Conservation (phyloP, 2,329 filamentous ascomycete genomes). For the Exophiala sp. region DNA sequence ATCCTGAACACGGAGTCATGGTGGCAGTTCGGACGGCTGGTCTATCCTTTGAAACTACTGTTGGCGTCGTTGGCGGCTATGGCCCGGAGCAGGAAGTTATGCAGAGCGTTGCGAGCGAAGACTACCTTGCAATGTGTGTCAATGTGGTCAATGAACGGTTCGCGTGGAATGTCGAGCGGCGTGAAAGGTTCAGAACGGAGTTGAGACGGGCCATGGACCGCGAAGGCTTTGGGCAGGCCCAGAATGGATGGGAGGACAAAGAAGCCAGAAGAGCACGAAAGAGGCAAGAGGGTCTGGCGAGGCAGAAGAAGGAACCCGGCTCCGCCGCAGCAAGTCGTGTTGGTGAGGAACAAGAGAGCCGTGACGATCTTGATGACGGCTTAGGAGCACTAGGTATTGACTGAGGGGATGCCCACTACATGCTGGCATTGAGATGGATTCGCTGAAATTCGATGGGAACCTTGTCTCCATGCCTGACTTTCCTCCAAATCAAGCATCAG, state of each 20-base stretch:
- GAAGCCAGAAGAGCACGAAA: slow-evolving; percentile 39
- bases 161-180: slow-evolving; percentile 38
- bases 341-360: slow-evolving; percentile 6
- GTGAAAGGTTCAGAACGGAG: slow-evolving; percentile 33
- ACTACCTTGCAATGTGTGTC: slow-evolving; percentile 66
- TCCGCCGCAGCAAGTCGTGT: slow-evolving; percentile 11
- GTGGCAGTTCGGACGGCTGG: slow-evolving; percentile 83
- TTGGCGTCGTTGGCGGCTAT: slow-evolving; percentile 52
- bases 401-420: no score
- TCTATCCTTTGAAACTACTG: slow-evolving; percentile 73
- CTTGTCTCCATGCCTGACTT: no score
- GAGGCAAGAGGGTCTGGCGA: slow-evolving; percentile 39
- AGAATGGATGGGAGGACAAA: slow-evolving; percentile 26
- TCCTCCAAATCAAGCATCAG: no score
- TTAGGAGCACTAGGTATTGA: slow-evolving; percentile 1
- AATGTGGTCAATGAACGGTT: slow-evolving; percentile 65
- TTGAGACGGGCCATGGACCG: slow-evolving; percentile 24
- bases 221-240: slow-evolving; percentile 1
- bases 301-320: slow-evolving; percentile 29
- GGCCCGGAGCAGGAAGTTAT: slow-evolving; percentile 30
- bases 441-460: no score
- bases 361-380: slow-evolving; percentile 18
- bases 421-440: no score
- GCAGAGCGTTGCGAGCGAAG: slow-evolving; percentile 57
- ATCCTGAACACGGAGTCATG: slow-evolving; percentile 41